Evolutionary conservation across 2,329 filamentous ascomycete species (phyloP), one percentile per base, ranked within the genome.

Genomic region (Exophiala aquamarina): DNA sequence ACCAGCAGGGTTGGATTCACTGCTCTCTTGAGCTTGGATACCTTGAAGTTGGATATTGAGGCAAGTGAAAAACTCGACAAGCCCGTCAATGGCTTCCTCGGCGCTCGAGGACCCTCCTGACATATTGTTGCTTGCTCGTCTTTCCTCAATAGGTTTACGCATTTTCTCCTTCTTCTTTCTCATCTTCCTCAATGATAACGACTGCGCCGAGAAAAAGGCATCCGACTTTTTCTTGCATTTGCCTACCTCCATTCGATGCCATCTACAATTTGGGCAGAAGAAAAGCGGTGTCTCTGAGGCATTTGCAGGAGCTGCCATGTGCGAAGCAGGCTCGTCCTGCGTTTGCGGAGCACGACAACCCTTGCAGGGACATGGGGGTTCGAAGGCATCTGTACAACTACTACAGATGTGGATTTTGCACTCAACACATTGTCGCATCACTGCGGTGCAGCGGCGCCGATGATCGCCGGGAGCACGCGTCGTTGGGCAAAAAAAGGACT

Each of bases 391-490:
- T 9, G 70, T 57, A 49, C 72, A 75, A 31, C 72, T 70, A 48
- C 70, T 64, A 51, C 72, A 75, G 7, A 75, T 69, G 50, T 72
- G 63, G 11, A 74, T 65, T 7, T 67, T 67, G 58, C 72, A 75
- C 29, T 63, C 64, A 10, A 65, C 66, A 56, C 72, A 75, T 63
- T 75, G 69, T 19, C 65, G 65, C 10, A 74, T 63, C 21, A 66
- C 56, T 41, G 68, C 71, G 10, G 65, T 58, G 54, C 72, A 75
- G 21, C 70, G 63, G 48, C 69, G 66, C 4, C 72, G 70, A 46
- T 72, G 70, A 50, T 75, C 72, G 9, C 70, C 69, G 10, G 70
- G 56, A 4, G 66, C 59, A 31, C 70, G 67, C 42, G 65, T 68
- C 28, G 66, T 63, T 1, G 71, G 70, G 47, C 72, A 75, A 55